Base-by-base conservation (phyloP, 2,329 filamentous ascomycete species). In the Trichoderma cornu-damae region DNA sequence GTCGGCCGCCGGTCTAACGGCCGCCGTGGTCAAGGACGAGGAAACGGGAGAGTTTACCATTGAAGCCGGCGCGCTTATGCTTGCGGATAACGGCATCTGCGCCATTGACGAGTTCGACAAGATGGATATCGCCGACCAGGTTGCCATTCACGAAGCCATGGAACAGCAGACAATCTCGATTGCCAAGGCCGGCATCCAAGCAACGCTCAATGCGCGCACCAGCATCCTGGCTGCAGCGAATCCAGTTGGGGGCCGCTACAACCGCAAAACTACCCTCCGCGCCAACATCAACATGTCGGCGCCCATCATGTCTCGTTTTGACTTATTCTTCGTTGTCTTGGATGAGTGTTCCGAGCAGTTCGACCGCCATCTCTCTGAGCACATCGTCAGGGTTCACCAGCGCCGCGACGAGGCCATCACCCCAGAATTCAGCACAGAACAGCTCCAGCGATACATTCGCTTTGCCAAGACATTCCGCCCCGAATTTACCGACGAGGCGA, bases 81-180 rank as follows among this genome's bases (percentile, higher is more conserved):
- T 99, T 60, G 94, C 94, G 20, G 87, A 97, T 68, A 96, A 96
- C 64, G 94, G 94, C 54, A 95, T 97, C 66, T 99, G 94, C 73
- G 92, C 91, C 59, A 99, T 99, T 70, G 94, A 99, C 69, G 94
- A 99, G 71, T 99, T 99, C 66, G 94, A 99, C 83, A 99, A 99
- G 78, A 99, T 99, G 94, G 94, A 99, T 67, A 89, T 99, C 61
- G 85, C 78, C 52, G 94, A 99, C 71, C 94, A 99, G 75, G 94
- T 99, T 56, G 94, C 94, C 63, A 99, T 99, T 68, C 94, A 99
- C 81, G 94, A 99, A 84, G 94, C 94, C 59, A 99, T 99, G 94
- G 94, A 99, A 82, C 94, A 99, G 77, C 94, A 99, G 75, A 99
- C 94, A 4, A 99, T 99, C 63, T 96, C 91, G 7, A 99, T 99